These are phyloP conservation scores for Nemania bipapillata DNA, from an alignment of 2,329 filamentous ascomycete species.

Conservation along the genomic window DNA sequence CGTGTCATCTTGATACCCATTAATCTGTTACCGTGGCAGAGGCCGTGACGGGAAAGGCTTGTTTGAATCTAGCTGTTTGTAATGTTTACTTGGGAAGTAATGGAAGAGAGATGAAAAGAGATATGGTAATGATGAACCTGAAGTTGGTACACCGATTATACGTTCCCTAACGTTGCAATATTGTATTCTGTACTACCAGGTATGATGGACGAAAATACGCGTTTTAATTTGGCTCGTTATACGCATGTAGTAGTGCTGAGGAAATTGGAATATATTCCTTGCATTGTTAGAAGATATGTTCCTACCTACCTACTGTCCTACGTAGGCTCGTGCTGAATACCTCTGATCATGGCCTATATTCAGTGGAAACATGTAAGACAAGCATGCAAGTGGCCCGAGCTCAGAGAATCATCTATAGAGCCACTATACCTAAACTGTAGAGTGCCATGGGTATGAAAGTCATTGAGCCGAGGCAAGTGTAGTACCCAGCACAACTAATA, in stretches of 20 bases:
- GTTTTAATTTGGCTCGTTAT: too few species aligned
- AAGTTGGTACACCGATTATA: not conserved
- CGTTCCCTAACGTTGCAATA: not conserved
- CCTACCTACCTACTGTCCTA: too few species aligned
- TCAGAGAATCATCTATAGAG: not conserved
- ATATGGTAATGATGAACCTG: not conserved
- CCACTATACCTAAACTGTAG: too few species aligned
- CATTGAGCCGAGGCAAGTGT: constrained; percentile 25
- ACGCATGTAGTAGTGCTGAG: too few species aligned
- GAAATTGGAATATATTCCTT: too few species aligned
- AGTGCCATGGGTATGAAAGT: too few species aligned
- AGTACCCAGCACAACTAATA: not conserved
- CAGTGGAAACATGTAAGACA: too few species aligned
- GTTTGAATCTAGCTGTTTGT: not conserved
- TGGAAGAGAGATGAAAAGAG: not conserved
- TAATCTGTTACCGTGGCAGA: not conserved
- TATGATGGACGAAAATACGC: too few species aligned
- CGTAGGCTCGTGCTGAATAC: too few species aligned
- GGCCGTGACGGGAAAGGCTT: not conserved
- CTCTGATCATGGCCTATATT: too few species aligned
- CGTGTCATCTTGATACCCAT: constrained; percentile 28
- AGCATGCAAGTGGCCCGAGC: not conserved
- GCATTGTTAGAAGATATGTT: too few species aligned
- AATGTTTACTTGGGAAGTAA: constrained; percentile 14
- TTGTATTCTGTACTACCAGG: too few species aligned